Percentiles rank a stretch among this genome's conserved stretches.
phyloP scores from a whole-genome alignment of 495 filamentous ascomycete genomes.

The Talaromyces thailandensis region DNA sequence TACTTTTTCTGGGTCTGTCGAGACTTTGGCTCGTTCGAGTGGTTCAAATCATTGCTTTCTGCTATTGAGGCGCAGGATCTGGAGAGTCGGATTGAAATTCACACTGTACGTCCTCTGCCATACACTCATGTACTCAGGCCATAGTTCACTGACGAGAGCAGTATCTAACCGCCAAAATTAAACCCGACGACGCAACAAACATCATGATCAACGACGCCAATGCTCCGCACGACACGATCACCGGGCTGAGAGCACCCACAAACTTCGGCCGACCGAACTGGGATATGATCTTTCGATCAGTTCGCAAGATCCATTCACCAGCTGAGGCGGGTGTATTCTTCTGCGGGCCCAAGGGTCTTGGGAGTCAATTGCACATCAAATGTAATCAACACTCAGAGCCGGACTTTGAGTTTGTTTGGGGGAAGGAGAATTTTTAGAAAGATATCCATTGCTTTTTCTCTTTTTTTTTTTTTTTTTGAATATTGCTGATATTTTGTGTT shows the following conservation, averaged over 20 bases:
- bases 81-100: slow-evolving; percentile 69
- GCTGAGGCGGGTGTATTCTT: slow-evolving; percentile 76
- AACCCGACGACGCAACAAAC: slow-evolving; percentile 68
- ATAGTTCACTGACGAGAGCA: slow-evolving; percentile 9
- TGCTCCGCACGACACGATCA: slow-evolving; percentile 69
- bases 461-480: neutral
- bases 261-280: slow-evolving; percentile 74
- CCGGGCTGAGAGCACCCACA: slow-evolving; percentile 63
- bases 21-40: slow-evolving; percentile 72
- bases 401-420: slow-evolving; percentile 61
- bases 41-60: slow-evolving; percentile 70
- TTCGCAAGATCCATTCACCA: slow-evolving; percentile 60
- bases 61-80: slow-evolving; percentile 80
- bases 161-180: slow-evolving; percentile 70
- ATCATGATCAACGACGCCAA: slow-evolving; percentile 82
- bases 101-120: slow-evolving; percentile 25
- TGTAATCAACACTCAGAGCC: slow-evolving; percentile 73
- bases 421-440: slow-evolving; percentile 69
- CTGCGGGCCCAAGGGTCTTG: slow-evolving; percentile 65
- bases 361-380: slow-evolving; percentile 59
- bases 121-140: neutral
- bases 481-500: neutral
- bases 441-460: neutral
- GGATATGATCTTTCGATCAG: slow-evolving; percentile 70
- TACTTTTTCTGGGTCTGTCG: slow-evolving; percentile 84